Base-by-base conservation (phyloP, 148 eudicot species). In the Vaccinium vitisidaea region DNA sequence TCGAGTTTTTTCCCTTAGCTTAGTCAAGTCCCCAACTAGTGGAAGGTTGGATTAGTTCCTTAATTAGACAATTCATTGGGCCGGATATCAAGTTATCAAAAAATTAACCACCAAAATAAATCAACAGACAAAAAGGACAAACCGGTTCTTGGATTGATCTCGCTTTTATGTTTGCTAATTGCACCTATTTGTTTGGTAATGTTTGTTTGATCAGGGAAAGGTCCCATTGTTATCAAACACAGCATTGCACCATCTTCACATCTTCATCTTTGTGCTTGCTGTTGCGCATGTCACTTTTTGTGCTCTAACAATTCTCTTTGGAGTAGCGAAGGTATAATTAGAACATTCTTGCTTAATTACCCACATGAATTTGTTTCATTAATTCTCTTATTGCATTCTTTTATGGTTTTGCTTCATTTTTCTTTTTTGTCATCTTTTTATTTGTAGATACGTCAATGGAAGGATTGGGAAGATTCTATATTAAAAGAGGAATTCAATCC, bases 161-260 rank as follows among this genome's bases (percentile, higher is more conserved):
- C 52, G 19, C 50, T 75, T 8, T 36, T 36, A 8, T 15, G 6
- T 74, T 43, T 36, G 48, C 52, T 21, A 7, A 8, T 75, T 75
- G 39, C 77, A 36, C 18, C 19, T 43, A 7, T 43, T 75, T 18
- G 3, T 61, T 55, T 32, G 77, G 32, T 13, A 53, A 53, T 27
- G 69, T 55, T 58, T 27, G 69, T 55, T 58, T 67, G 30, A 25
- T 25, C 92, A 95, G 98, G 87, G 85, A 1, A 89, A 91, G 89
- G 94, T 87, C 50, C 94, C 97, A 73, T 43, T 92, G 78, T 69
- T 95, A 86, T 93, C 98, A 5, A 69, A 86, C 15, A 87, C 90
- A 80, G 95, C 97, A n/a, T 78, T 95, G 82, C 98, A 95, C 77
- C 95, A 95, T 89, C 89, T 95, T 58, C 98, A 95, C 75, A 93